Percentiles rank a stretch among this genome's conserved stretches.
phyloP scores from a whole-genome alignment of 2,329 filamentous ascomycete genomes.

The Diaporthe sp. region DNA sequence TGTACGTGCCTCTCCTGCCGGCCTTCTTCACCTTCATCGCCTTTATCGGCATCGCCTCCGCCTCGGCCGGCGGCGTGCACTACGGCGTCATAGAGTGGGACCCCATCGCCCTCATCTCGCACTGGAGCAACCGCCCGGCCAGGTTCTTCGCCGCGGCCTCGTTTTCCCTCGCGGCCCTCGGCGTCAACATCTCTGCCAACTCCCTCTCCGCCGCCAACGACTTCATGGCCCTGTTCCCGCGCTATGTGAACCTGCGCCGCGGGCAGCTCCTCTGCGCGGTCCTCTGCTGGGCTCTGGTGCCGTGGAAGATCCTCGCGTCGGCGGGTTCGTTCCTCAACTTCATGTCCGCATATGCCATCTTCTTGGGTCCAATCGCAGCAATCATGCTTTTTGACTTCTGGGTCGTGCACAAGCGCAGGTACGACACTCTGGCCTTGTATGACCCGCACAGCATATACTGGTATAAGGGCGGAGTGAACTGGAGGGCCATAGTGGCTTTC shows the following conservation, averaged over 20 bases:
- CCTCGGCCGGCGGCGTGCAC: constrained; percentile 54
- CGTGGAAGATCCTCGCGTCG: constrained; percentile 68
- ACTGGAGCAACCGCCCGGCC: constrained; percentile 42
- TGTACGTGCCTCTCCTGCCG: constrained; percentile 48
- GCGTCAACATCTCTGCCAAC: constrained; percentile 68
- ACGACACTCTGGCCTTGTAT: constrained; percentile 59
- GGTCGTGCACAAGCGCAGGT: constrained; percentile 48
- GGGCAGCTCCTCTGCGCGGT: constrained; percentile 59
- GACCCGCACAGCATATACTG: constrained; percentile 56
- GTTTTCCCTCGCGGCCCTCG: constrained; percentile 58
- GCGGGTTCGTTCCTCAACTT: constrained; percentile 60
- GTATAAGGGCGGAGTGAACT: constrained; percentile 51
- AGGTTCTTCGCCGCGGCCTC: constrained; percentile 34
- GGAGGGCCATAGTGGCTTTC: constrained; percentile 50
- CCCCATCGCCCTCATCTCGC: constrained; percentile 57
- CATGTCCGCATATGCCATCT: constrained; percentile 61
- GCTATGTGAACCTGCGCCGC: constrained; percentile 65
- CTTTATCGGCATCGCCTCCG: constrained; percentile 58
- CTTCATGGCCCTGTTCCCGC: constrained; percentile 64
- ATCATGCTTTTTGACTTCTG: constrained; percentile 53
- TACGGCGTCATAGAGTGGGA: constrained; percentile 60
- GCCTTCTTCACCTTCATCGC: constrained; percentile 58
- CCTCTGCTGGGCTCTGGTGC: constrained; percentile 64
- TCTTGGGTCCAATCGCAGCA: constrained; percentile 53
- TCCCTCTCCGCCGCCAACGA: constrained; percentile 66